Evolutionary conservation across 345 rosid genomes (phyloP), one percentile per base, ranked within the genome.

Genomic region (Eutrema japonicum): DNA sequence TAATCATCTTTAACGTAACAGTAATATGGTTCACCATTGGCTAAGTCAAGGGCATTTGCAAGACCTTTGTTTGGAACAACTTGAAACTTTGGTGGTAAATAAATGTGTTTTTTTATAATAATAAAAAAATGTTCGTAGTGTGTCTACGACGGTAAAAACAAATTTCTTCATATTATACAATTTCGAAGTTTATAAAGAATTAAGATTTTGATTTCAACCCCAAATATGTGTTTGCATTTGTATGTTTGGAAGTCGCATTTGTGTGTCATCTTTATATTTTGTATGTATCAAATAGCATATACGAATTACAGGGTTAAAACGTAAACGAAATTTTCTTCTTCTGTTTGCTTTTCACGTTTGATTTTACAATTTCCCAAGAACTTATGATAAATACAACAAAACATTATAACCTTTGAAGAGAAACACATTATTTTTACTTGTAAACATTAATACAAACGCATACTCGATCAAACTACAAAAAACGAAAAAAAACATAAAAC

Each of bases 391-490:
- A 8, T 10, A 29, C 35, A 40, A 26, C 3, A 58, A 51, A n/a
- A 6, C 36, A 36, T 16, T 27, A 36, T 36, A 36, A 57, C 43
- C 30, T 57, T 52, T 40, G 40, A 52, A 18, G 53, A 14, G 5
- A 14, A 48, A 38, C 40, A 38, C 12, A 48, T 6, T 14, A 58
- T 29, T 12, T 48, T 48, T 27, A 46, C 41, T 48, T 14, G 59
- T 60, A 47, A 33, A 56, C 54, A 13, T 12, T 10, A 42, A 42
- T 57, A 58, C 30, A 68, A 68, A 68, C 11, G 5, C 8, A 54
- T 42, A 38, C n/a, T 5, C n/a, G 26, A 54, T 7, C 37, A 16
- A 42, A 18, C 18, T 1, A 11, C 4, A 7, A 18, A 22, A 22
- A 7, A n/a, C n/a, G n/a, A n/a, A 52, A 6, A 6, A 14, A 27